Base-by-base conservation (phyloP, 805 yeast species). In the Yarrowia sp. region DNA sequence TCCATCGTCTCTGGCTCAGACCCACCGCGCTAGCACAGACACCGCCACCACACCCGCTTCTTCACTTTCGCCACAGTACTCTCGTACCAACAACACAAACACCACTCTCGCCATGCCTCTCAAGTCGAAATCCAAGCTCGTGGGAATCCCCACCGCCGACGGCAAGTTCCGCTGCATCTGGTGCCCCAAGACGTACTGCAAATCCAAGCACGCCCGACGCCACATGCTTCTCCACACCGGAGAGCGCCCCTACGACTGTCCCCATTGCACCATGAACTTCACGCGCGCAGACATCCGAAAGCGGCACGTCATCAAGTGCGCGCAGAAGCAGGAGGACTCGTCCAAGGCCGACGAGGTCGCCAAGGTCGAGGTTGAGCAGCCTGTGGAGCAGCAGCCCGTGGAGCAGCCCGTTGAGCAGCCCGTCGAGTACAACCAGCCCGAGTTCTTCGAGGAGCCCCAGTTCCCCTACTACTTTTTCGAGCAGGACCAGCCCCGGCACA, bases 181-280 rank as follows among this genome's bases (percentile, higher is more conserved):
- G 51, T 71, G 74, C 58, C 62, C 64, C 24, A 62, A 67, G 31
- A 51, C 70, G 8, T 71, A 71, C 46, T 65, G 67, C 35, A 70
- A 69, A 60, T 84, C 89, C 12, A 94, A 89, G 69, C 96, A 89
- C 73, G 78, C 89, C 66, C 91, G 92, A 8, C 79, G 96, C 63
- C 96, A 89, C 73, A 83, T 87, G 63, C 74, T 94, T 61, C 86
- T 87, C 66, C 96, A 89, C 72, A 88, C 96, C 0, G 96, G 96
- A 31, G 94, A 88, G 70, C 74, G 92, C 63, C 96, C 96, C 0
- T 89, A 87, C 70, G 83, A 87, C 62, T 89, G 96, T 71, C 84
- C 84, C 31, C 83, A 81, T 69, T 89, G 96, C 71, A 72, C 82
- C 18, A 84, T 86, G 70, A 79, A 79, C 72, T 88, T 88, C 71